Evolutionary conservation across 2,329 filamentous ascomycete genomes (phyloP).

Genomic region (Tympanopsis confertula): DNA sequence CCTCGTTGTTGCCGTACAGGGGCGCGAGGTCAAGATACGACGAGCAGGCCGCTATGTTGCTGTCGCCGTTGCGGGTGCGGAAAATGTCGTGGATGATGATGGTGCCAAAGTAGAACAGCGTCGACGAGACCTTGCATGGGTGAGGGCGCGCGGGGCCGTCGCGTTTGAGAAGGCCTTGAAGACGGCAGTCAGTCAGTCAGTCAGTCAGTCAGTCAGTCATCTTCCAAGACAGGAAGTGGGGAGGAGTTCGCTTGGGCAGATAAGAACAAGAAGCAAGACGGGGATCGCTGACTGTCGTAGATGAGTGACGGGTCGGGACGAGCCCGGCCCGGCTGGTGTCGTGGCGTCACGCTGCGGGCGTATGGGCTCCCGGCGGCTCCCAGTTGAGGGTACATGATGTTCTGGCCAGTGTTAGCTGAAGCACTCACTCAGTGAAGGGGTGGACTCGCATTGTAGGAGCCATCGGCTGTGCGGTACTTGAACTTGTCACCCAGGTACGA

Average conservation of each 20-base stretch:
- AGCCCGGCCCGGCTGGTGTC: not conserved
- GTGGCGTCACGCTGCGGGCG: not conserved
- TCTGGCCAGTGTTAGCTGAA: not conserved
- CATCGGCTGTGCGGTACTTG: not conserved
- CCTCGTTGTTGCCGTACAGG: conserved; percentile 24
- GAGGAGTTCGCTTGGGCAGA: too few species aligned
- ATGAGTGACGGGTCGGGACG: not conserved
- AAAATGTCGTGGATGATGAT: conserved; percentile 31
- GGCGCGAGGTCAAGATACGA: conserved; percentile 34
- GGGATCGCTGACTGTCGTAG: not conserved
- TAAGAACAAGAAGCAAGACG: too few species aligned
- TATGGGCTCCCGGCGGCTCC: not conserved
- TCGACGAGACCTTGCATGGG: conserved; percentile 28
- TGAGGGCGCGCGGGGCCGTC: conserved; percentile 15
- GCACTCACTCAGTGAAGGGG: not conserved
- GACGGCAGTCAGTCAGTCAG: not conserved
- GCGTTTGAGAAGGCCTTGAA: conserved; percentile 9
- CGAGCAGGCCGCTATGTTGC: conserved; percentile 16
- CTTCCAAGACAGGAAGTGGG: not conserved
- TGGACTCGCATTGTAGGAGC: not conserved
- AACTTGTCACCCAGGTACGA: not conserved
- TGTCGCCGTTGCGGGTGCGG: not conserved
- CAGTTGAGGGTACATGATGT: not conserved
- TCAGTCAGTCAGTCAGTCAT: not conserved
- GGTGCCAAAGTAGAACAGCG: conserved; percentile 34